Conservation (phyloP, 2,329 filamentous ascomycete species). For the Geosmithia putterillii region DNA sequence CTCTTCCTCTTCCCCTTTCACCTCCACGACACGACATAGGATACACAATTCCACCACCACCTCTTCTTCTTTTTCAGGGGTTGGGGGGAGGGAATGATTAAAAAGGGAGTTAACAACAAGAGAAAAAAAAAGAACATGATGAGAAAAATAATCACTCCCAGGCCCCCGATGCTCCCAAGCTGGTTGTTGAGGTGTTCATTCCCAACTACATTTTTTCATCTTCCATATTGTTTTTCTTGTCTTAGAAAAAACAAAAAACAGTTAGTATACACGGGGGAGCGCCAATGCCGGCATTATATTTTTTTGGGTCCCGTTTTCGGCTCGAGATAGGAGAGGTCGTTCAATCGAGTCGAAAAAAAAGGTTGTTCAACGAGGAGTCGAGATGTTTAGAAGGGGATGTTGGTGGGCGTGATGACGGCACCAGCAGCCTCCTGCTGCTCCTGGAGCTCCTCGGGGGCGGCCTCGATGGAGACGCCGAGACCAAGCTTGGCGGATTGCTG, state of each 20-base stretch:
- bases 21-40: too few relatives aligned
- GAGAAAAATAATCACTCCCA: too few relatives aligned
- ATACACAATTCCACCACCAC: too few relatives aligned
- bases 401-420: slow-evolving; percentile 21
- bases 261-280: slow-evolving; percentile 1
- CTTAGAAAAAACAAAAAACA: not conserved
- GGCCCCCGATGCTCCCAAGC: too few relatives aligned
- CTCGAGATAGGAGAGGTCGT: too few relatives aligned
- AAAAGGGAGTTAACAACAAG: too few relatives aligned
- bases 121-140: too few relatives aligned
- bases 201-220: not conserved
- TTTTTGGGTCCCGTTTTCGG: too few relatives aligned
- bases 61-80: too few relatives aligned
- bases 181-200: not conserved
- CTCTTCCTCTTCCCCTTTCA: too few relatives aligned
- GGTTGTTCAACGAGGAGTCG: not conserved
- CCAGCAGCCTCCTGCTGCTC: slow-evolving; percentile 60
- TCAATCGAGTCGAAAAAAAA: not conserved
- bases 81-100: too few relatives aligned
- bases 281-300: not conserved
- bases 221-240: too few relatives aligned
- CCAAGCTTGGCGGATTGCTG: slow-evolving; percentile 94
- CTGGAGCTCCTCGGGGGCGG: slow-evolving; percentile 73
- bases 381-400: slow-evolving; percentile 51
- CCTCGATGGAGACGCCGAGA: slow-evolving; percentile 84